These are phyloP conservation scores for Penicillium antarcticum DNA, from an alignment of 495 filamentous ascomycete species.

Conservation along the genomic window DNA sequence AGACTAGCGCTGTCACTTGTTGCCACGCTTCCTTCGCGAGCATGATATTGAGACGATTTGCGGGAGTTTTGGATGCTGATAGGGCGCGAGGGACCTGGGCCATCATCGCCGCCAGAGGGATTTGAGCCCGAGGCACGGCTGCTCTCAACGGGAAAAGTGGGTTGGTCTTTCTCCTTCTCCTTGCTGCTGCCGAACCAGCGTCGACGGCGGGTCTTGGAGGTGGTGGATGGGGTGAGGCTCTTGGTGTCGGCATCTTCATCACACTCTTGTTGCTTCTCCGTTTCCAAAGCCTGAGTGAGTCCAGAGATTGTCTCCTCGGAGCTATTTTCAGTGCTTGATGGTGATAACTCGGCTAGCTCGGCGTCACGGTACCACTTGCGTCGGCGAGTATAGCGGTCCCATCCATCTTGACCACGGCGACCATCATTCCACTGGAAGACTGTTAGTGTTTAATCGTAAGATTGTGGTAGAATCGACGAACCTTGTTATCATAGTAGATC, in stretches of 20 bases:
- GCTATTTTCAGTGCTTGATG: slow-evolving; percentile 25
- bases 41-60: slow-evolving; percentile 28
- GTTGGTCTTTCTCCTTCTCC: slow-evolving; percentile 30
- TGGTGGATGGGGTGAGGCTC: slow-evolving; percentile 29
- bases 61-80: slow-evolving; percentile 33
- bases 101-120: slow-evolving; percentile 7
- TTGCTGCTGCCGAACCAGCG: slow-evolving; percentile 44
- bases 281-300: slow-evolving; percentile 30
- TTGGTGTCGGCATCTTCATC: slow-evolving; percentile 27
- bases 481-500: slow-evolving; percentile 99
- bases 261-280: slow-evolving; percentile 17
- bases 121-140: slow-evolving; percentile 19
- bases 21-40: slow-evolving; percentile 31
- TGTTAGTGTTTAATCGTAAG: not conserved
- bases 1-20: slow-evolving; percentile 41
- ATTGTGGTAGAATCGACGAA: slow-evolving; percentile 24
- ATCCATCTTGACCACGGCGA: slow-evolving; percentile 82
- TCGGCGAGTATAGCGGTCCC: slow-evolving; percentile 90
- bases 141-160: slow-evolving; percentile 14
- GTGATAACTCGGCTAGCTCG: slow-evolving; percentile 78
- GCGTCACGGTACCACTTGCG: slow-evolving; percentile 96
- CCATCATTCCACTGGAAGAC: slow-evolving; percentile 80
- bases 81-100: slow-evolving; percentile 25
- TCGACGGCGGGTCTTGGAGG: slow-evolving; percentile 33
- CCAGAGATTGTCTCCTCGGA: slow-evolving; percentile 26